Percentiles rank a stretch among this genome's conserved stretches.
Conservation (phyloP, 2,329 filamentous ascomycete species). For the Rhynchosporium graminicola region DNA sequence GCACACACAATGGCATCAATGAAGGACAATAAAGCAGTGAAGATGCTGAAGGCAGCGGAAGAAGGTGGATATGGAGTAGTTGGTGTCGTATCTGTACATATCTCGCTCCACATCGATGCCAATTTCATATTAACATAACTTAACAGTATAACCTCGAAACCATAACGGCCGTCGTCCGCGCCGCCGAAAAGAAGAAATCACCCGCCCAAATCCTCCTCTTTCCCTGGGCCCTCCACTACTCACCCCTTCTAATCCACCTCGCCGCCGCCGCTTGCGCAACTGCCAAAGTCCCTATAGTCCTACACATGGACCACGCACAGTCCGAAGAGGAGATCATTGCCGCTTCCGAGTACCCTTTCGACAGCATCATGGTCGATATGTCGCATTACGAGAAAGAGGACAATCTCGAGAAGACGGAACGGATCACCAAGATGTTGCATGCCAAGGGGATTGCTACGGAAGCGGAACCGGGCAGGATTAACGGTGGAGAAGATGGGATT, state of each 20-base stretch:
- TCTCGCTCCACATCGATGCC: neutral
- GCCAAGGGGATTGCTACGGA: constrained; percentile 67
- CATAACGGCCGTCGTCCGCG: constrained; percentile 66
- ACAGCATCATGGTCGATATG: constrained; percentile 79
- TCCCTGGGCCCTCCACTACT: constrained; percentile 68
- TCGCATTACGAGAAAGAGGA: constrained; percentile 70
- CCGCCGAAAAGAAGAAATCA: constrained; percentile 65
- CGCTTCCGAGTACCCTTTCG: constrained; percentile 61
- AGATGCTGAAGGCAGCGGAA: constrained; percentile 48
- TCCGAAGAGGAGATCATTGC: constrained; percentile 57
- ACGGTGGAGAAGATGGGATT: constrained; percentile 74
- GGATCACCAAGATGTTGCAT: constrained; percentile 64
- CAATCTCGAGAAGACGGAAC: constrained; percentile 64
- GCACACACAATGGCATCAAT: constrained; percentile 25
- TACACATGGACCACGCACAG: constrained; percentile 70
- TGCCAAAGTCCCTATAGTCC: constrained; percentile 58
- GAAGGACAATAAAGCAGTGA: constrained; percentile 43
- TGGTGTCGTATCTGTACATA: constrained; percentile 48
- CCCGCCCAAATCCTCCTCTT: constrained; percentile 72
- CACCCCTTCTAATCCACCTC: constrained; percentile 54
- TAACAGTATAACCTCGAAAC: constrained; percentile 66
- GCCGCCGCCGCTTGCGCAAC: constrained; percentile 56
- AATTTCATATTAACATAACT: neutral
- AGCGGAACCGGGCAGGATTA: constrained; percentile 70
- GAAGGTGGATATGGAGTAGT: constrained; percentile 56